phyloP scores from a whole-genome alignment of 371 early-diverging fungal species.

The Mortierella sp. region DNA sequence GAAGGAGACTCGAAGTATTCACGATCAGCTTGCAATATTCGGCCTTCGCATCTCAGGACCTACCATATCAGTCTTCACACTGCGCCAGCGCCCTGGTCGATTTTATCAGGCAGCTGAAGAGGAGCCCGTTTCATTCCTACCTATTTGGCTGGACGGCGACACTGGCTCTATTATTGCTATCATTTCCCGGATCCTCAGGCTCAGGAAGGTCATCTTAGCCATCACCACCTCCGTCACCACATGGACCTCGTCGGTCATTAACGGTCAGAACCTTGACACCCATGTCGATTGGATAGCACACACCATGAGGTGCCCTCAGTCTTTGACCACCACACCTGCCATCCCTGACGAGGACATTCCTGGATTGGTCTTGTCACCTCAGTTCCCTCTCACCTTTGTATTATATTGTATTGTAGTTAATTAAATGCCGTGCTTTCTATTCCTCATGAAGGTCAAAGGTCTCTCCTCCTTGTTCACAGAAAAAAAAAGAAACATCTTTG shows the following conservation, averaged over 20 bases:
- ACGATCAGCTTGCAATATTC: constrained; percentile 7
- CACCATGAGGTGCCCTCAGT: constrained; percentile 14
- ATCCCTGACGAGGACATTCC: background rate
- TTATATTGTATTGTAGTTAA: no score
- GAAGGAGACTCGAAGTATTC: constrained; percentile 10
- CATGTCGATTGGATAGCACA: constrained; percentile 11
- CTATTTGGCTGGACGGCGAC: constrained; percentile 5
- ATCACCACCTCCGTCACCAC: constrained; percentile 7
- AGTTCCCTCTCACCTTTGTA: background rate
- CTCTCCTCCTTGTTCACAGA: no score
- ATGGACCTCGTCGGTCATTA: constrained; percentile 10
- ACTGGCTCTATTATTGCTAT: constrained; percentile 7
- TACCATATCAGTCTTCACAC: constrained; percentile 10
- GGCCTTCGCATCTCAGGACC: constrained; percentile 18
- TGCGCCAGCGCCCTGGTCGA: constrained; percentile 14
- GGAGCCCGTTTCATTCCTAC: constrained; percentile 6
- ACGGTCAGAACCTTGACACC: constrained; percentile 6
- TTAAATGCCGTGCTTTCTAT: no score
- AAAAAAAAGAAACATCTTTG: no score
- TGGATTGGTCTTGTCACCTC: constrained; percentile 6
- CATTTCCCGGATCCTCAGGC: constrained; percentile 8
- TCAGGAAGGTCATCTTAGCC: constrained; percentile 8
- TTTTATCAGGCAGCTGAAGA: constrained; percentile 20
- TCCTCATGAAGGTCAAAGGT: no score
- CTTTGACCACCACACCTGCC: constrained; percentile 5